phyloP scores from a whole-genome alignment of 2,329 filamentous ascomycete species.

The Trichoderma sp. region DNA sequence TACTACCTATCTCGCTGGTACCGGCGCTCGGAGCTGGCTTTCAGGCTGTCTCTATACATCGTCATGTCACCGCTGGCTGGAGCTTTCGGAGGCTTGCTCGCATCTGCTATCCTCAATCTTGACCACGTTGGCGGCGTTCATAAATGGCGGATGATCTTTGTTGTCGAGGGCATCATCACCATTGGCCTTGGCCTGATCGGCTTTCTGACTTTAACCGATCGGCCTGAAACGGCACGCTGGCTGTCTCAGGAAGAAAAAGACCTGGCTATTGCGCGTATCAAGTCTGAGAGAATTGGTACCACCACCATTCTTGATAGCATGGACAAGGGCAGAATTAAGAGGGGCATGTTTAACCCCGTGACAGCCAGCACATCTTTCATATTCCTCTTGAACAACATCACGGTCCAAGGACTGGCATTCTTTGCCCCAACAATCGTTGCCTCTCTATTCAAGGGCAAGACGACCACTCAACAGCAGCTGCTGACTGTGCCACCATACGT shows the following conservation, averaged over 20 bases:
- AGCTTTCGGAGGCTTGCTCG: conserved; percentile 71
- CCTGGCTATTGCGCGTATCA: conserved; percentile 67
- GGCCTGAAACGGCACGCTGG: conserved; percentile 70
- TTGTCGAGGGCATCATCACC: conserved; percentile 67
- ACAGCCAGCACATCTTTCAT: conserved; percentile 60
- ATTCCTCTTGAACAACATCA: conserved; percentile 67
- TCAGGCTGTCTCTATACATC: conserved; percentile 69
- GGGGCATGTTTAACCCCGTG: conserved; percentile 67
- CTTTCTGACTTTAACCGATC: conserved; percentile 69
- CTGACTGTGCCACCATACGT: conserved; percentile 72
- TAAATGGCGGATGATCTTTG: conserved; percentile 71
- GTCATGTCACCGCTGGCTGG: conserved; percentile 72
- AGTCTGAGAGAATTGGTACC: conserved; percentile 67
- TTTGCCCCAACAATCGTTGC: conserved; percentile 70
- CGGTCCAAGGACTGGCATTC: conserved; percentile 61
- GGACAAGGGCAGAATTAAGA: conserved; percentile 60
- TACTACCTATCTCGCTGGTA: conserved; percentile 78
- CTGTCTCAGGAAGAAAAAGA: conserved; percentile 67
- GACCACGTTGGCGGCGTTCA: conserved; percentile 59
- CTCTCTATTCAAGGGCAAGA: conserved; percentile 64
- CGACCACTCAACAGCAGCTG: conserved; percentile 66
- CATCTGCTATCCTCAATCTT: conserved; percentile 65
- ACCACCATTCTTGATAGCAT: conserved; percentile 67
- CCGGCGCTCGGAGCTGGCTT: conserved; percentile 67
- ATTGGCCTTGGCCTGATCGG: conserved; percentile 59